phyloP scores from a whole-genome alignment of 2,329 filamentous ascomycete species.

The Trichophyton simii region DNA sequence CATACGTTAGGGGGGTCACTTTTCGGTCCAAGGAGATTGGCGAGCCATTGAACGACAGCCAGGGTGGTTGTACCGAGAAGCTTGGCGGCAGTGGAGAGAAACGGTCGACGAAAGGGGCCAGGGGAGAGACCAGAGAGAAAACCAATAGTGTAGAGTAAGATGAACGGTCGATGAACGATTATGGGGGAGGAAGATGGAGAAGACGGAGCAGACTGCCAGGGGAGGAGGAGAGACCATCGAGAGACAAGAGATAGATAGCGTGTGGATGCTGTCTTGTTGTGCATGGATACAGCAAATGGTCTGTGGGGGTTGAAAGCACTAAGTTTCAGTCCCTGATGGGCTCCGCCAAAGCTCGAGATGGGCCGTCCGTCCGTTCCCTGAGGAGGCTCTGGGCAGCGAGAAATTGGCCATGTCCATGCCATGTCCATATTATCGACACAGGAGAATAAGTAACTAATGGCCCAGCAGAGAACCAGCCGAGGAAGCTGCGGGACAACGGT shows the following conservation, averaged over 20 bases:
- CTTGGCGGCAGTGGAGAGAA: neutral
- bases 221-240: neutral
- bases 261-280: neutral
- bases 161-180: neutral
- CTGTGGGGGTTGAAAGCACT: neutral
- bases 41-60: neutral
- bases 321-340: neutral
- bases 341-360: neutral
- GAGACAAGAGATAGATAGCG: neutral
- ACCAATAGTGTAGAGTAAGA: neutral
- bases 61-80: constrained; percentile 5
- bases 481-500: too few species aligned
- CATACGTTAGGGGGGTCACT: neutral
- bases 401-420: neutral
- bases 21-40: neutral
- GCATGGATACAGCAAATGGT: neutral
- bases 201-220: neutral
- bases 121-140: neutral
- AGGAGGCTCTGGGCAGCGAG: neutral
- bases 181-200: neutral
- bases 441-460: too few species aligned
- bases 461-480: too few species aligned
- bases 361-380: neutral
- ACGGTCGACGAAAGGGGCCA: neutral
- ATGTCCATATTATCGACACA: too few species aligned